These are phyloP conservation scores for Fusarium subtropicale DNA, from an alignment of 2,329 filamentous ascomycete genomes.

Conservation along the genomic window DNA sequence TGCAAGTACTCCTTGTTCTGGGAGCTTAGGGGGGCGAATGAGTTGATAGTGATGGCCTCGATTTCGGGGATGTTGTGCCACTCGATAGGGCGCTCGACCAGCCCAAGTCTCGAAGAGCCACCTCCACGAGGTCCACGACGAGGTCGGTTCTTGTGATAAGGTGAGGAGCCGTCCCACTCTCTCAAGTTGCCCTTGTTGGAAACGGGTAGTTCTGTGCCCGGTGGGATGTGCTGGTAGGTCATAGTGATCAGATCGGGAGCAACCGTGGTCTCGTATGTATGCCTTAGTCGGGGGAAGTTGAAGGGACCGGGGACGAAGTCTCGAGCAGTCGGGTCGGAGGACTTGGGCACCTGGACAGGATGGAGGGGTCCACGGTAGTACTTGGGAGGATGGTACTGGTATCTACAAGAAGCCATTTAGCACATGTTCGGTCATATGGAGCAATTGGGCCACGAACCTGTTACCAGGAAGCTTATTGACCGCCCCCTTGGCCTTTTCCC, in stretches of 20 bases:
- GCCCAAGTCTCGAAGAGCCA: constrained; percentile 69
- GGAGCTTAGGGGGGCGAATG: constrained; percentile 75
- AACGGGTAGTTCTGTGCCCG: constrained; percentile 71
- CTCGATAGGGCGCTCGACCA: constrained; percentile 78
- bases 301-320: constrained; percentile 93
- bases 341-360: constrained; percentile 88
- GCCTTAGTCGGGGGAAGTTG: constrained; percentile 84
- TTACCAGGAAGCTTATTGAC: constrained; percentile 59
- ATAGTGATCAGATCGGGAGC: constrained; percentile 89
- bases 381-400: constrained; percentile 93
- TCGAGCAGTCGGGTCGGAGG: constrained; percentile 87
- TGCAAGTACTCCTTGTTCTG: constrained; percentile 81
- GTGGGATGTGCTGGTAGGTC: constrained; percentile 86
- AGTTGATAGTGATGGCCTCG: constrained; percentile 82
- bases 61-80: constrained; percentile 90
- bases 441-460: constrained; percentile 53
- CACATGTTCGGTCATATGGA: not conserved
- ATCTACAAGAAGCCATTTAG: constrained; percentile 66
- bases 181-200: constrained; percentile 74
- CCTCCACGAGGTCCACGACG: constrained; percentile 86
- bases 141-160: constrained; percentile 93
- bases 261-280: constrained; percentile 90
- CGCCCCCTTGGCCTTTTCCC: constrained; percentile 52
- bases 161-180: constrained; percentile 88
- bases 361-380: constrained; percentile 95